Evolutionary conservation across 73 alveolate species (phyloP).

Genomic region (Diophrys appendiculata): DNA sequence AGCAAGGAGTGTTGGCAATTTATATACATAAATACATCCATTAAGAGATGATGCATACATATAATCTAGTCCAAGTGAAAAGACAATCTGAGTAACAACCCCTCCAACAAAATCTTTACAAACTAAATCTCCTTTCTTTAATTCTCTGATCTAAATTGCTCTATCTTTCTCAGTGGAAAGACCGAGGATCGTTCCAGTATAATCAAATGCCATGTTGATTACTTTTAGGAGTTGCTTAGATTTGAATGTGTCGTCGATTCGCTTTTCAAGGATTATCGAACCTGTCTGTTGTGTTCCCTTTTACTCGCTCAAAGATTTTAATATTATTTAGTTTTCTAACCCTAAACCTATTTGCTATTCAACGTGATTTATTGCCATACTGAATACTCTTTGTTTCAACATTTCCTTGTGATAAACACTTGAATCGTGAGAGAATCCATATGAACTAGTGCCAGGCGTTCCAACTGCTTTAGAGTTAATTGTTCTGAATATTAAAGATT

Average conservation of each 20-base stretch:
- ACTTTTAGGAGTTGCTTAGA: background rate
- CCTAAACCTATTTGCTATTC: background rate
- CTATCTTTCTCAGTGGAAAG: constrained; percentile 3
- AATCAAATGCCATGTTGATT: background rate
- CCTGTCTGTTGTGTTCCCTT: background rate
- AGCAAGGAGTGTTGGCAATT: background rate
- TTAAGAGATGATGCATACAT: background rate
- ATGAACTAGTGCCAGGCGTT: too few relatives aligned
- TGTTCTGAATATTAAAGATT: constrained; percentile 57
- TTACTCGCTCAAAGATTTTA: background rate
- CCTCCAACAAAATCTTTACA: background rate
- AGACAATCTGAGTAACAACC: background rate
- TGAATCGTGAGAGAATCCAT: background rate
- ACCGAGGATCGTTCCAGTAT: background rate
- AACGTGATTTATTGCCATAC: background rate
- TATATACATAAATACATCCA: constrained; percentile 12
- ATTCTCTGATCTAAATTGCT: background rate
- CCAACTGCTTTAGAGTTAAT: constrained; percentile 11
- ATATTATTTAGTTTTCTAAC: background rate
- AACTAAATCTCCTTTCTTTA: constrained; percentile 1
- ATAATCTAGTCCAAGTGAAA: background rate
- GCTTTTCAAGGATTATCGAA: background rate
- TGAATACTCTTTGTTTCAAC: background rate
- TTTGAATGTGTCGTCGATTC: background rate
- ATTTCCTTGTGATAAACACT: background rate